Evolutionary conservation across 768 basidiomycete genomes (phyloP).

Genomic region (Gyrodon lividus): DNA sequence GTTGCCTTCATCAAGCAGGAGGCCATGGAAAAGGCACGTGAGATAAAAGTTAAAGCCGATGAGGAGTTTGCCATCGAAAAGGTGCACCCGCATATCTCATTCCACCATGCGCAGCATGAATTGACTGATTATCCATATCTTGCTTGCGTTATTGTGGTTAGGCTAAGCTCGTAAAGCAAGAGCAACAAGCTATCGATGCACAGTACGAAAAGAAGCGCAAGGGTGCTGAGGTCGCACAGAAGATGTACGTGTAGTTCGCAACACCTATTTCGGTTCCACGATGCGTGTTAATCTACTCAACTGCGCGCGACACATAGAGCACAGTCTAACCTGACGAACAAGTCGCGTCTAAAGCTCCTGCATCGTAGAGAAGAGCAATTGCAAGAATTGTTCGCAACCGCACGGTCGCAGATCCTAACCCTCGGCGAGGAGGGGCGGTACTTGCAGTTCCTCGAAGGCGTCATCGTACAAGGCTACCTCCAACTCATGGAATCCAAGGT

Average conservation of each 20-base stretch:
- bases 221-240: constrained; percentile 89
- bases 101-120: not conserved
- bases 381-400: constrained; percentile 79
- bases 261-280: not conserved
- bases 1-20: constrained; percentile 99
- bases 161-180: constrained; percentile 97
- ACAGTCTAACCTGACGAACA: constrained; percentile 95
- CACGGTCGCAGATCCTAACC: constrained; percentile 60
- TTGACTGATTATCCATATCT: not conserved
- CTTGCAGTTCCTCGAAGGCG: constrained; percentile 75
- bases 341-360: constrained; percentile 86
- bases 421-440: constrained; percentile 71
- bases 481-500: constrained; percentile 75
- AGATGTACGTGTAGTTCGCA: constrained; percentile 66
- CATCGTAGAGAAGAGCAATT: constrained; percentile 91
- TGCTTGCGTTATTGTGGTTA: constrained; percentile 28
- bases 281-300: constrained; percentile 4
- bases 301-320: constrained; percentile 50
- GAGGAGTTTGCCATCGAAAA: constrained; percentile 99
- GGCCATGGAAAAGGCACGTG: constrained; percentile 94
- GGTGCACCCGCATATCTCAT: constrained; percentile 38
- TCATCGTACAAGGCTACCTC: constrained; percentile 84
- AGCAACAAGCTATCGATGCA: constrained; percentile 91
- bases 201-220: constrained; percentile 96
- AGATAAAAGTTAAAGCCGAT: constrained; percentile 96